Conservation (phyloP, 768 basidiomycete genomes). For the Macrolepiota fuliginosa region DNA sequence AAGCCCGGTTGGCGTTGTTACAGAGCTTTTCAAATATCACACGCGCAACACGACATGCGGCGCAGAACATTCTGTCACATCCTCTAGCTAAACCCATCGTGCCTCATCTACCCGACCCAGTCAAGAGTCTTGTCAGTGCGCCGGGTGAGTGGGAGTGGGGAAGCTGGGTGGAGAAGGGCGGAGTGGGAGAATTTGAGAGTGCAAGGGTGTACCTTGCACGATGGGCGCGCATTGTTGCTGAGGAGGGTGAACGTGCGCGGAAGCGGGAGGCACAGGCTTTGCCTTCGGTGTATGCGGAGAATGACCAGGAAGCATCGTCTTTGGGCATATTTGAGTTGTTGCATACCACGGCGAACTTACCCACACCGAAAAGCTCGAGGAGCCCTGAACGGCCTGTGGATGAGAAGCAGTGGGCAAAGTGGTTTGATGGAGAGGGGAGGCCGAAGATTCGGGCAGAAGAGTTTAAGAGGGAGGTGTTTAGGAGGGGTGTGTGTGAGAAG, state of each 20-base stretch:
- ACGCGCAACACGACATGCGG: conserved; percentile 87
- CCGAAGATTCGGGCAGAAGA: conserved; percentile 66
- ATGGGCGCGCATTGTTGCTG: conserved; percentile 97
- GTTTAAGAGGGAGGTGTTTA: conserved; percentile 77
- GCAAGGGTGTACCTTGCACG: conserved; percentile 94
- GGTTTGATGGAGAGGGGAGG: conserved; percentile 73
- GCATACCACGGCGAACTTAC: conserved; percentile 75
- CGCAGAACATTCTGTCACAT: conserved; percentile 93
- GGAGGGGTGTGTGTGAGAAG: conserved; percentile 59
- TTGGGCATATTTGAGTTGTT: conserved; percentile 87
- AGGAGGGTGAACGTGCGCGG: conserved; percentile 92
- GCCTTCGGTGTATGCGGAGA: conserved; percentile 42
- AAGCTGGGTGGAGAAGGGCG: conserved; percentile 89
- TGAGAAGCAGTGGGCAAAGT: conserved; percentile 66
- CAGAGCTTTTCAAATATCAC: conserved; percentile 95
- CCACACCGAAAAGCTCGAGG: conserved; percentile 79
- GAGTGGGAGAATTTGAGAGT: conserved; percentile 94
- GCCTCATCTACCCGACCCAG: conserved; percentile 94
- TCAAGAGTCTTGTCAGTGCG: conserved; percentile 84
- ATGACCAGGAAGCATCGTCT: conserved; percentile 65
- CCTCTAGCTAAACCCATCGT: conserved; percentile 95
- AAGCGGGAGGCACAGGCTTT: conserved; percentile 73
- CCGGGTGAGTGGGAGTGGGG: conserved; percentile 93
- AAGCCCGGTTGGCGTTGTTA: conserved; percentile 80
- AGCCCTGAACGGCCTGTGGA: conserved; percentile 79